phyloP scores from a whole-genome alignment of 2,329 filamentous ascomycete genomes.

The Epichloe coenophiala region DNA sequence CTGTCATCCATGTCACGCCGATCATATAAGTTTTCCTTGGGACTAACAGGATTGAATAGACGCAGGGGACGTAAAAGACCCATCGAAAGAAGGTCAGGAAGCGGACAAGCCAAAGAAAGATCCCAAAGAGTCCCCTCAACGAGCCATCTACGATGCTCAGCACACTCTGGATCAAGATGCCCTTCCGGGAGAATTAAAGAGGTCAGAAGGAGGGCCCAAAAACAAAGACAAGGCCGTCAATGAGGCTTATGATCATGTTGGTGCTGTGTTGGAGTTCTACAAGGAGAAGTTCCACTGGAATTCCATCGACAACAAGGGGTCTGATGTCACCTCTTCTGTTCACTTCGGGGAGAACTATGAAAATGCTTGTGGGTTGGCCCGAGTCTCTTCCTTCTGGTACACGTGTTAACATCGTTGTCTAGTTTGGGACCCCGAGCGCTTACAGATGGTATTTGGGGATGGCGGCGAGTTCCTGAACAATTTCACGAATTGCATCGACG shows the following conservation, averaged over 20 bases:
- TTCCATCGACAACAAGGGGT: constrained; percentile 37
- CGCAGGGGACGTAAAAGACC: not conserved
- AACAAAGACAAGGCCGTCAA: constrained; percentile 30
- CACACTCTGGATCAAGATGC: constrained; percentile 20
- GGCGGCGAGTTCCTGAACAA: constrained; percentile 36
- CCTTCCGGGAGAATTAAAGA: constrained; percentile 29
- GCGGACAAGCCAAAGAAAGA: constrained; percentile 5
- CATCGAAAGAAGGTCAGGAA: not conserved
- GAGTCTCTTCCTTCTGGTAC: too few species aligned
- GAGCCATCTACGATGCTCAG: constrained; percentile 32
- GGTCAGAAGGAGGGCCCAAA: constrained; percentile 28
- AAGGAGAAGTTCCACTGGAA: constrained; percentile 33
- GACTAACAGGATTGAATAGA: not conserved
- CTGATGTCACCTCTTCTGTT: constrained; percentile 36
- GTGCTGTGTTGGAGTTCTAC: constrained; percentile 36
- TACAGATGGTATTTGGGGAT: constrained; percentile 44
- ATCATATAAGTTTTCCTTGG: not conserved
- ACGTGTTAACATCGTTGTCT: not conserved
- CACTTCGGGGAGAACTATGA: constrained; percentile 37
- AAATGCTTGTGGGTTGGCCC: constrained; percentile 29
- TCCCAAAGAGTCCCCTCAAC: constrained; percentile 19
- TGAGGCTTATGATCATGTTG: constrained; percentile 36
- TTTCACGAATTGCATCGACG: constrained; percentile 38
- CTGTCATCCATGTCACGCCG: not conserved
- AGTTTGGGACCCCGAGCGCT: constrained; percentile 35